phyloP scores from a whole-genome alignment of 2,329 filamentous ascomycete species.

The Ophiosphaerella herpotricha region DNA sequence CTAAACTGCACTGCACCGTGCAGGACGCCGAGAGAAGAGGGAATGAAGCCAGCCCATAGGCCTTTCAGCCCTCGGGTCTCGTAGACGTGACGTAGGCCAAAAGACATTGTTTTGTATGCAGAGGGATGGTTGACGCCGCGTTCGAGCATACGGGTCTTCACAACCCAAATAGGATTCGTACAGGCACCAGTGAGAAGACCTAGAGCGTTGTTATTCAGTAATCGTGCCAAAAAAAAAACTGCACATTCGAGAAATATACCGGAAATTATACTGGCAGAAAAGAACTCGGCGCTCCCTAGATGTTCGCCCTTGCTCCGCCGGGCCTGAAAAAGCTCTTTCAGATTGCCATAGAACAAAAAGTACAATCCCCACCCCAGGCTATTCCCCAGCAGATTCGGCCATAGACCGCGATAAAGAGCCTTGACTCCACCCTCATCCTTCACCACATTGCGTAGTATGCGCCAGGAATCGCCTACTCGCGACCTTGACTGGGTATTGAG shows the following conservation, averaged over 20 bases:
- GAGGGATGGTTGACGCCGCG: slow-evolving; percentile 74
- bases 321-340: slow-evolving; percentile 59
- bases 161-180: slow-evolving; percentile 96
- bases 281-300: slow-evolving; percentile 73
- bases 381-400: slow-evolving; percentile 89
- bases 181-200: slow-evolving; percentile 78
- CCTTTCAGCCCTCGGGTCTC: slow-evolving; percentile 73
- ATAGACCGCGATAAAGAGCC: slow-evolving; percentile 85
- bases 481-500: slow-evolving; percentile 51
- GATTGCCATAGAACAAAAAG: slow-evolving; percentile 74
- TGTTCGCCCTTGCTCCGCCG: slow-evolving; percentile 46
- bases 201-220: slow-evolving; percentile 14
- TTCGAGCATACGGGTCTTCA: slow-evolving; percentile 96
- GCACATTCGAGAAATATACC: slow-evolving; percentile 44
- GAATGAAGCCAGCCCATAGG: slow-evolving; percentile 85
- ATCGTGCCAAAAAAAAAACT: background rate
- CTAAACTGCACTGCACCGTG: slow-evolving; percentile 96
- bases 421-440: slow-evolving; percentile 61
- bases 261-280: slow-evolving; percentile 70
- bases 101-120: slow-evolving; percentile 78
- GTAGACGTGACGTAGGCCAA: slow-evolving; percentile 71
- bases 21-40: slow-evolving; percentile 82
- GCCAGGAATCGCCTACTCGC: slow-evolving; percentile 58
- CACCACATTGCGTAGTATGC: slow-evolving; percentile 58
- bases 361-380: slow-evolving; percentile 89